A percentile compares a stretch with the other conserved stretches of the same genome.
These are phyloP conservation scores for Salvia rosmarinus DNA, from an alignment of 257 asterid species.

Conservation along the genomic window DNA sequence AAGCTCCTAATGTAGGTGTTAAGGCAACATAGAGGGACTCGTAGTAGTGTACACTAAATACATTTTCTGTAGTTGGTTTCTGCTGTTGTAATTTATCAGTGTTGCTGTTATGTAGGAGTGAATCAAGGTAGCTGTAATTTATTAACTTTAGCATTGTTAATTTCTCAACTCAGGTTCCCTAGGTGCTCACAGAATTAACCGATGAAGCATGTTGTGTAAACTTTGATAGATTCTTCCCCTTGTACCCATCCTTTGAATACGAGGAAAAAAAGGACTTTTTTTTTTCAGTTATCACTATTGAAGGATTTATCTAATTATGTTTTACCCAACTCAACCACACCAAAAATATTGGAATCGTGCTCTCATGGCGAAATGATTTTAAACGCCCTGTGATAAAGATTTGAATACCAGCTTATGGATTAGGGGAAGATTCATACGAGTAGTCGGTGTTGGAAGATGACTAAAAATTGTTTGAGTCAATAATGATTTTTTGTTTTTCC, in stretches of 20 bases:
- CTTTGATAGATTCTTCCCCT: constrained; percentile 1
- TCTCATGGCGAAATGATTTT: too few relatives aligned
- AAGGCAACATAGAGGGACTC: constrained; percentile 37
- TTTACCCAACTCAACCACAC: too few relatives aligned
- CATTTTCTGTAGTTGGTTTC: background rate
- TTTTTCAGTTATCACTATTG: background rate
- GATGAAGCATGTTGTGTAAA: constrained; percentile 32
- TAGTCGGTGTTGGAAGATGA: too few relatives aligned
- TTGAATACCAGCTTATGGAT: too few relatives aligned
- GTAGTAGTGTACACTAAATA: constrained; percentile 38
- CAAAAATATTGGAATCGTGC: too few relatives aligned
- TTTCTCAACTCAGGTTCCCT: constrained; percentile 27
- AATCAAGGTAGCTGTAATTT: constrained; percentile 40
- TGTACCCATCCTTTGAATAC: constrained; percentile 21
- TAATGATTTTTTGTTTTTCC: too few relatives aligned
- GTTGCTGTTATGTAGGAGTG: constrained; percentile 27
- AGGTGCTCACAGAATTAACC: constrained; percentile 11
- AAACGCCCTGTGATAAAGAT: too few relatives aligned
- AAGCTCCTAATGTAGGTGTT: constrained; percentile 48
- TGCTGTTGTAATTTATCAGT: background rate
- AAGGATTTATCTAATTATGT: too few relatives aligned
- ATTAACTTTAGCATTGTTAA: constrained; percentile 30
- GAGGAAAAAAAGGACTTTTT: background rate
- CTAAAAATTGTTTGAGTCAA: too few relatives aligned
- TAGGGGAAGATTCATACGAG: too few relatives aligned